Conservation (phyloP, 139 green algal genomes). For the Nannochloris sp. region DNA sequence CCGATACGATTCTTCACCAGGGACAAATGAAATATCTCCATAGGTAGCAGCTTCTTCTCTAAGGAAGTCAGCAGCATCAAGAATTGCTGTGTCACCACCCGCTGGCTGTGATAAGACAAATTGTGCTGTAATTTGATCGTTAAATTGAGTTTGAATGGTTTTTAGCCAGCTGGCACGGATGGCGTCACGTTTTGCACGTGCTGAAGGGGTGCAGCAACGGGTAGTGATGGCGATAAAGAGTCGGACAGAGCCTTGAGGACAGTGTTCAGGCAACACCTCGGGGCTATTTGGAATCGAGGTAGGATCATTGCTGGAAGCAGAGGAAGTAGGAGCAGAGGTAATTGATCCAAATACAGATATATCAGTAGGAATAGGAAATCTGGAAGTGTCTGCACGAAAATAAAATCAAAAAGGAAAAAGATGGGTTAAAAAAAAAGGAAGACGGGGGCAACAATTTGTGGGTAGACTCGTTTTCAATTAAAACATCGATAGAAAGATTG, state of each 20-base stretch:
- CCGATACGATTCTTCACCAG: constrained; percentile 30
- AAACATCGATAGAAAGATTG: not conserved
- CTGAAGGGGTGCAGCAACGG: constrained; percentile 7
- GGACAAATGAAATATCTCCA: constrained; percentile 23
- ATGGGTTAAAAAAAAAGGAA: constrained; percentile 1
- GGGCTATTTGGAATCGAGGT: not conserved
- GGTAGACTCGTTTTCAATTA: not conserved
- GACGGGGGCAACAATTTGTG: no score
- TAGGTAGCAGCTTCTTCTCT: constrained; percentile 10
- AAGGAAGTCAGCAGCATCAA: constrained; percentile 26
- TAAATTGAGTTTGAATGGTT: not conserved
- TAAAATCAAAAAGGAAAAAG: not conserved
- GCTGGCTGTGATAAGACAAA: constrained; percentile 40
- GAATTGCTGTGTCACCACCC: not conserved
- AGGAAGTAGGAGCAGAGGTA: not conserved
- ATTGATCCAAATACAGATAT: not conserved
- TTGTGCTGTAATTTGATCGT: not conserved
- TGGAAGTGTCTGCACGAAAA: not conserved
- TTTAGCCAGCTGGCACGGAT: constrained; percentile 24
- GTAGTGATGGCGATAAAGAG: constrained; percentile 29
- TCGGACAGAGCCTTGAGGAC: constrained; percentile 8
- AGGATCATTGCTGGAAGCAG: not conserved
- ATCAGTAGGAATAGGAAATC: not conserved
- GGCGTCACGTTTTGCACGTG: constrained; percentile 12
- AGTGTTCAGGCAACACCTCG: not conserved